Percentiles rank a stretch among this genome's conserved stretches.
phyloP scores from a whole-genome alignment of 192 early-diverging fungal species.

The Linnemannia elongata region DNA sequence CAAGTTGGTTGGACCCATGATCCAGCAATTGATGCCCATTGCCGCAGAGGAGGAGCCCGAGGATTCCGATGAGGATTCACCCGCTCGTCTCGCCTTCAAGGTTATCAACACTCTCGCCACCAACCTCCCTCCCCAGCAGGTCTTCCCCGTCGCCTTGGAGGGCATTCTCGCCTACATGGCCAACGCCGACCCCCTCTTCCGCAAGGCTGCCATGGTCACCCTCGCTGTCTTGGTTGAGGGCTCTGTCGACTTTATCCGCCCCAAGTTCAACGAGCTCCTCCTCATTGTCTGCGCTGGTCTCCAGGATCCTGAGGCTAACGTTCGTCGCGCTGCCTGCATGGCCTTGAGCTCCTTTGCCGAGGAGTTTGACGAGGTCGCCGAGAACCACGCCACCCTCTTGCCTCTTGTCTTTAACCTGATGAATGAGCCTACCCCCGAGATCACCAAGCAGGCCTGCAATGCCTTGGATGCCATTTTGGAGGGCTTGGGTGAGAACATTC shows the following conservation, averaged over 20 bases:
- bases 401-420: constrained; percentile 89
- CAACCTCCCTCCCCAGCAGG: constrained; percentile 88
- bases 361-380: constrained; percentile 86
- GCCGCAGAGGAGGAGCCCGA: constrained; percentile 86
- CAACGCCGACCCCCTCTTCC: constrained; percentile 76
- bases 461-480: constrained; percentile 92
- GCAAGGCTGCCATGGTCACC: constrained; percentile 91
- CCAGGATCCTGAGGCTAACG: constrained; percentile 82
- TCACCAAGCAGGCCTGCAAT: constrained; percentile 85
- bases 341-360: constrained; percentile 85
- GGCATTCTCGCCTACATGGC: constrained; percentile 86
- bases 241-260: constrained; percentile 86
- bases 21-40: constrained; percentile 86
- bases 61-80: constrained; percentile 87
- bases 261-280: constrained; percentile 83
- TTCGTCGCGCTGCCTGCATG: constrained; percentile 91
- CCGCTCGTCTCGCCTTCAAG: constrained; percentile 73
- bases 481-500: constrained; percentile 83
- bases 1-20: constrained; percentile 84
- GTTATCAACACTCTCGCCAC: constrained; percentile 86
- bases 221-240: constrained; percentile 84
- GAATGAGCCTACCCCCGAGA: constrained; percentile 79
- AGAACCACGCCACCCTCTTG: constrained; percentile 84
- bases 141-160: constrained; percentile 85
- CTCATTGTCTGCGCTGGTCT: constrained; percentile 82